These are phyloP conservation scores for Phytomonas sp. DNA, from an alignment of 208 protist species.

Conservation along the genomic window DNA sequence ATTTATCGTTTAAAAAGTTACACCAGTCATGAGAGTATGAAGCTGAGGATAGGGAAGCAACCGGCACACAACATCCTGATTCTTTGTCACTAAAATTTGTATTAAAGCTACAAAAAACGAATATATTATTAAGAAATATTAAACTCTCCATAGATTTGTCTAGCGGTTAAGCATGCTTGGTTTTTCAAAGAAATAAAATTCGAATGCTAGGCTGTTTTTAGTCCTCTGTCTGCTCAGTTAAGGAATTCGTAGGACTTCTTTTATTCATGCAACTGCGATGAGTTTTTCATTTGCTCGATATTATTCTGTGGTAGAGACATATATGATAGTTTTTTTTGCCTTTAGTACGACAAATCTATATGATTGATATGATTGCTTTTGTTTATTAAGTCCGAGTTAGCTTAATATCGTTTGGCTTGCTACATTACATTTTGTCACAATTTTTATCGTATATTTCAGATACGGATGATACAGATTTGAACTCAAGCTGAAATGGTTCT, in stretches of 20 bases:
- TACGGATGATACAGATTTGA: not conserved
- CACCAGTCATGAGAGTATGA: not conserved
- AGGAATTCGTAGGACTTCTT: not conserved
- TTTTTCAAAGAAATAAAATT: not conserved
- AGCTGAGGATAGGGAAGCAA: not conserved
- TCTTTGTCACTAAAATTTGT: not conserved
- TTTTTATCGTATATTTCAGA: not conserved
- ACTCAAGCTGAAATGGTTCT: not conserved
- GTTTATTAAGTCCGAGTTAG: not conserved
- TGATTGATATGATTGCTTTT: not conserved
- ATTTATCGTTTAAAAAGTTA: not conserved
- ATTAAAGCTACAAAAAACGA: not conserved
- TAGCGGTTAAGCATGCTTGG: not conserved
- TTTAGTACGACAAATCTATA: not conserved
- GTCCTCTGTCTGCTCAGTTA: not conserved
- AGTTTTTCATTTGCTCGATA: not conserved
- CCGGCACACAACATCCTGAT: not conserved
- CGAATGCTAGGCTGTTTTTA: not conserved
- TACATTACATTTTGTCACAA: not conserved
- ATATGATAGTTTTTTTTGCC: conserved; percentile 1
- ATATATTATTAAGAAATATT: too few species aligned
- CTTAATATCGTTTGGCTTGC: not conserved
- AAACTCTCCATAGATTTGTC: not conserved
- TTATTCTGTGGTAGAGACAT: not conserved
- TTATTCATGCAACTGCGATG: not conserved